Evolutionary conservation across 2,329 filamentous ascomycete genomes (phyloP).

Genomic region (Epichloe coenophiala): DNA sequence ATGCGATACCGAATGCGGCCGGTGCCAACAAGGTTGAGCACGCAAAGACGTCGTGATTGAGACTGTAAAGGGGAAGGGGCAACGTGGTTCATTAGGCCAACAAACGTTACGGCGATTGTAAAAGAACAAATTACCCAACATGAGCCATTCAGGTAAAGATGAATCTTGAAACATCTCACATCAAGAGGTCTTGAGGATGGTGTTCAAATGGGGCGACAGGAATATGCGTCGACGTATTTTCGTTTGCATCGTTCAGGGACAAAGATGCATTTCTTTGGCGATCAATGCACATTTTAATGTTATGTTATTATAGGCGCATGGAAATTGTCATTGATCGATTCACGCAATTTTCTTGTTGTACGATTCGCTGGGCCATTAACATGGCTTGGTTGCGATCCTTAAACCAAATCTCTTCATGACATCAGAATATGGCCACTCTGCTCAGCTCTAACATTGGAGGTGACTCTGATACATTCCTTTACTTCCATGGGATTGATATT

Average conservation of each 20-base stretch:
- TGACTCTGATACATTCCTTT: too few relatives aligned
- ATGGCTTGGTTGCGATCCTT: not conserved
- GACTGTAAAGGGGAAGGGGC: not conserved
- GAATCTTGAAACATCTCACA: not conserved
- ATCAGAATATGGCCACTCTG: too few relatives aligned
- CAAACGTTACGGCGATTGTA: not conserved
- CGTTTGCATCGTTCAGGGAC: not conserved
- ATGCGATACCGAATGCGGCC: constrained; percentile 33
- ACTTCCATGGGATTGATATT: too few relatives aligned
- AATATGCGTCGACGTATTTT: not conserved
- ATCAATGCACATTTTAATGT: not conserved
- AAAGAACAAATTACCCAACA: not conserved
- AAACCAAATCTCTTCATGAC: not conserved
- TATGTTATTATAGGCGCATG: not conserved
- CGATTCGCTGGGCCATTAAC: not conserved
- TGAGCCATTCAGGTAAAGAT: not conserved
- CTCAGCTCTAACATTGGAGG: too few relatives aligned
- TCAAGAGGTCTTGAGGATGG: too few relatives aligned
- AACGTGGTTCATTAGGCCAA: not conserved
- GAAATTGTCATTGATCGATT: not conserved
- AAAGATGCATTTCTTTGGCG: not conserved
- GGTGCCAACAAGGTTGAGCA: constrained; percentile 1
- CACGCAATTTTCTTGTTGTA: not conserved
- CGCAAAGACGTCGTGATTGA: constrained; percentile 2
- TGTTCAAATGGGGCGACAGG: not conserved